These are phyloP conservation scores for Stephanodiscus minutulus DNA, from an alignment of 108 stramenopile species.

Conservation along the genomic window DNA sequence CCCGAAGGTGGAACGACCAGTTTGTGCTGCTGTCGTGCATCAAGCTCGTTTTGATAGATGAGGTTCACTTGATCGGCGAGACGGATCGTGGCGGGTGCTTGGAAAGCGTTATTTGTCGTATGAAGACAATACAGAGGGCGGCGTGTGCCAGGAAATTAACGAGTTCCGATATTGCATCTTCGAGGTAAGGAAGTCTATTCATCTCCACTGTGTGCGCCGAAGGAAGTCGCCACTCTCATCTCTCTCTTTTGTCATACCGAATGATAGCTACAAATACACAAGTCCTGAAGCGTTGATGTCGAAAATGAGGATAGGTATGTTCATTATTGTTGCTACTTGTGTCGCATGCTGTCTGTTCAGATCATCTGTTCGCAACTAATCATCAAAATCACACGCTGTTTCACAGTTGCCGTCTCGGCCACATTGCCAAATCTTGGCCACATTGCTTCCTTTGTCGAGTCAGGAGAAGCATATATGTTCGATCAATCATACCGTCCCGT, in stretches of 20 bases:
- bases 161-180: constrained; percentile 33
- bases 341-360: neutral
- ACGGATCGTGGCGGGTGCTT: constrained; percentile 82
- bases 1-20: constrained; percentile 90
- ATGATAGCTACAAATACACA: constrained; percentile 56
- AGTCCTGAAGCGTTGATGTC: constrained; percentile 66
- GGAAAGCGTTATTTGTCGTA: constrained; percentile 86
- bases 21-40: constrained; percentile 87
- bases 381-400: constrained; percentile 12
- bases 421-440: constrained; percentile 94
- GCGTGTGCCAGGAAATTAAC: constrained; percentile 35
- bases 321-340: neutral
- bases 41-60: constrained; percentile 92
- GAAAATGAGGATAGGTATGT: constrained; percentile 58
- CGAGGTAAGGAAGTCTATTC: constrained; percentile 33
- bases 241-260: neutral
- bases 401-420: constrained; percentile 87
- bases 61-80: constrained; percentile 95
- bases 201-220: neutral
- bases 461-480: constrained; percentile 82
- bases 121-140: constrained; percentile 88
- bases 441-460: constrained; percentile 86
- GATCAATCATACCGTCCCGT: constrained; percentile 92
- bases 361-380: too few species aligned
- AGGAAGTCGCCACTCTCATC: neutral